A percentile compares a stretch with the other conserved stretches of the same genome.
Conservation (phyloP, 306 rosid genomes). For the Cucurbita moschata region DNA sequence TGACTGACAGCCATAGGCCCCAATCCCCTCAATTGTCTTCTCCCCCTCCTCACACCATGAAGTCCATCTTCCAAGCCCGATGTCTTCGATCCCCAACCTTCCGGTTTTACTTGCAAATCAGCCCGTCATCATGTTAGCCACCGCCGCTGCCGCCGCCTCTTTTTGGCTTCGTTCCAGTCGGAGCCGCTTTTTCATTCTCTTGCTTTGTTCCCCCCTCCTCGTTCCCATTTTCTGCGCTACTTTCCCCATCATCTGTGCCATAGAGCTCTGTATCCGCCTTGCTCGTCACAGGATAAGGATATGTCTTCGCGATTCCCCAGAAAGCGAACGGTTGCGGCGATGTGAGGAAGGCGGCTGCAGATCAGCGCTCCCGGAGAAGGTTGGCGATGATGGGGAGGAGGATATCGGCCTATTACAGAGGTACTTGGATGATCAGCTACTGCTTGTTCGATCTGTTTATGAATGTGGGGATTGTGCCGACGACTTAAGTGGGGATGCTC, state of each 20-base stretch:
- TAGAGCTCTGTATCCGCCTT: constrained; percentile 7
- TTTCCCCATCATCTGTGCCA: constrained; percentile 8
- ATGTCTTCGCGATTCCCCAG: not conserved
- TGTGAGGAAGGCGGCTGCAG: constrained; percentile 10
- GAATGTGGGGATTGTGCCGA: not conserved
- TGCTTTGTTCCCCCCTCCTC: constrained; percentile 7
- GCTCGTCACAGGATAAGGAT: not conserved
- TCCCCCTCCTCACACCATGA: not conserved
- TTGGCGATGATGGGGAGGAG: not conserved
- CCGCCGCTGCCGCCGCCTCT: not conserved
- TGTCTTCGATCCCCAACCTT: not conserved
- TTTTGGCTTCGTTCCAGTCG: constrained; percentile 7
- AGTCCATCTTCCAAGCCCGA: not conserved
- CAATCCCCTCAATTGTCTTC: not conserved
- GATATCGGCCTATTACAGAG: not conserved
- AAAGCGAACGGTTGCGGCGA: constrained; percentile 1
- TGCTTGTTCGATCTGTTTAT: constrained; percentile 4
- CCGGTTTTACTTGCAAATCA: not conserved
- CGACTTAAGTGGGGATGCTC: not conserved
- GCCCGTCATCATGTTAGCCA: constrained; percentile 5
- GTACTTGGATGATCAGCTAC: constrained; percentile 10
- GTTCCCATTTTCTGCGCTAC: constrained; percentile 5
- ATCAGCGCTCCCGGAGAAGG: not conserved
- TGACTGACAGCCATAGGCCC: not conserved
- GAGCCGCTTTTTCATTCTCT: not conserved